Percentiles rank a stretch among this genome's conserved stretches.
phyloP scores from a whole-genome alignment of 768 basidiomycete genomes.

The Amanita muscaria region DNA sequence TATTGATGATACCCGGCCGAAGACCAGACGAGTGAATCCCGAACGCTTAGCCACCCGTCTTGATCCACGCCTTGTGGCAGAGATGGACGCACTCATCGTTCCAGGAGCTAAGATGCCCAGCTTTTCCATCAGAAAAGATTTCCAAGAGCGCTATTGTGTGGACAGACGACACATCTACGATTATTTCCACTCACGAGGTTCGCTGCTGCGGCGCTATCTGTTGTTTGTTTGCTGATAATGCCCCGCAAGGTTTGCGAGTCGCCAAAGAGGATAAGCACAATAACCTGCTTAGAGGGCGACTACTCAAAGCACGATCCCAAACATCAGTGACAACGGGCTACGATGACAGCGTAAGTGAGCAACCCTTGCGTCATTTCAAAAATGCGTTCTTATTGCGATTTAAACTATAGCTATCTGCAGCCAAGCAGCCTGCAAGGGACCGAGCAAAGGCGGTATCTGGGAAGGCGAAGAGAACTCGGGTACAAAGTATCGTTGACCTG shows the following conservation, averaged over 20 bases:
- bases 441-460: background rate
- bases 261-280: constrained; percentile 57
- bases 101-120: constrained; percentile 75
- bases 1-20: constrained; percentile 30
- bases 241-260: constrained; percentile 40
- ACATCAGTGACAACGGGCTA: background rate
- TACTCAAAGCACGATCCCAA: constrained; percentile 23
- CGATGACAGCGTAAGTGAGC: background rate
- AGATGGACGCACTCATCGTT: constrained; percentile 62
- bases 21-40: constrained; percentile 54
- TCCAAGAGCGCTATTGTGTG: constrained; percentile 61
- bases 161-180: constrained; percentile 73
- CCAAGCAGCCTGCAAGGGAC: background rate
- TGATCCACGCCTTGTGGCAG: constrained; percentile 56
- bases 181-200: constrained; percentile 61
- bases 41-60: constrained; percentile 60
- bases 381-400: background rate
- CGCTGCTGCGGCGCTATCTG: constrained; percentile 10
- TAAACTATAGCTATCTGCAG: background rate
- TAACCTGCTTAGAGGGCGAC: constrained; percentile 38
- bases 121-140: constrained; percentile 58
- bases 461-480: background rate
- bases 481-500: background rate
- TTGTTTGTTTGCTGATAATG: background rate
- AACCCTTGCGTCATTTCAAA: no score